A percentile compares a stretch with the other conserved stretches of the same genome.
phyloP scores from a whole-genome alignment of 2,329 filamentous ascomycete species.

The Aspergillus pseudoviridinutans region DNA sequence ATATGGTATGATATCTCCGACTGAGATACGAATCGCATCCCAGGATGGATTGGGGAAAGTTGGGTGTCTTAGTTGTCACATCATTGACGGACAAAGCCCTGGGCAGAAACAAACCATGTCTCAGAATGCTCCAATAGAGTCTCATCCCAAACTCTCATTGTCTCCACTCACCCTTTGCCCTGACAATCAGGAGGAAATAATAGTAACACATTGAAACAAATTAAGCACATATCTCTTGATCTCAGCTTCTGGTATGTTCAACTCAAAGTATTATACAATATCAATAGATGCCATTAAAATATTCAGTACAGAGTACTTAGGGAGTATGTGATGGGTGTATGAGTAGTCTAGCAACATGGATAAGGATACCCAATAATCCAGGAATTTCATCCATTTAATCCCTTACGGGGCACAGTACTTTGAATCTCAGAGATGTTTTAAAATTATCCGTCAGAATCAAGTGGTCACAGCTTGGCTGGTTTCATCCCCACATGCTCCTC shows the following conservation, averaged over 20 bases:
- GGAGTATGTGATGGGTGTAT: neutral
- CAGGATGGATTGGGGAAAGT: neutral
- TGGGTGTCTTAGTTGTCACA: constrained; percentile 11
- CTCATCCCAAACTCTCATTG: neutral
- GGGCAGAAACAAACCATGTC: constrained; percentile 32
- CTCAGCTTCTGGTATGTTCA: neutral
- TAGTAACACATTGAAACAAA: constrained; percentile 5
- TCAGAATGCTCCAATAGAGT: constrained; percentile 24
- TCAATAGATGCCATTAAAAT: neutral
- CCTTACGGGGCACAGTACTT: neutral
- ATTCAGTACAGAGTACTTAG: neutral
- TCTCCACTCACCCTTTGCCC: constrained; percentile 6
- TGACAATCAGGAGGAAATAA: neutral
- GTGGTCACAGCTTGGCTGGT: neutral
- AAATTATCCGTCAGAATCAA: neutral
- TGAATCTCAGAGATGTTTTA: neutral
- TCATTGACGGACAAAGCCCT: constrained; percentile 14
- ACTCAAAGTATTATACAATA: neutral
- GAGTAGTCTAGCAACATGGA: neutral
- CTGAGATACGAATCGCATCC: neutral
- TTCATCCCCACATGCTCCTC: neutral
- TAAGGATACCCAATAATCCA: neutral
- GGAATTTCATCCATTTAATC: neutral
- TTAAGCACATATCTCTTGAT: neutral
- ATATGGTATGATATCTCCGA: neutral